phyloP scores from a whole-genome alignment of 441 rosid species.

The Geranium incanum region DNA sequence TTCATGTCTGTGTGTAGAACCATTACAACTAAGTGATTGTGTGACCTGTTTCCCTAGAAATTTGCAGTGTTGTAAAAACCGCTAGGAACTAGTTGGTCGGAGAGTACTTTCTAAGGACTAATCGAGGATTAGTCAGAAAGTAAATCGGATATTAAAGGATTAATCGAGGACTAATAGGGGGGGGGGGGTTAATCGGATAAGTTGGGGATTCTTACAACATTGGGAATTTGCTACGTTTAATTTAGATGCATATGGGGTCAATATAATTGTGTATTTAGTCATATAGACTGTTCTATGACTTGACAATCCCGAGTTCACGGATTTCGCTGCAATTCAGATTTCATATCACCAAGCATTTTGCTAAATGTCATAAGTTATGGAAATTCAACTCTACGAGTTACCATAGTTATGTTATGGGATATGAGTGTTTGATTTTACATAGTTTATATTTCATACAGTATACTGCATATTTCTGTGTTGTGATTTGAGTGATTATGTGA shows the following conservation, averaged over 20 bases:
- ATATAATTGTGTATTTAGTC: not conserved
- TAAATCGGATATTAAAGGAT: no score
- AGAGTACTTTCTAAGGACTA: no score
- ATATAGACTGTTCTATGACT: not conserved
- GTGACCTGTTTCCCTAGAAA: not conserved
- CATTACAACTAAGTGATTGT: not conserved
- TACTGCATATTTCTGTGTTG: not conserved
- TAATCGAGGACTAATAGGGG: no score
- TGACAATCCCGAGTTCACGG: no score
- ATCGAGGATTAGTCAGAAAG: no score
- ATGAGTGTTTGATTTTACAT: not conserved
- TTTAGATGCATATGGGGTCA: not conserved
- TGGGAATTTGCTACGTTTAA: not conserved
- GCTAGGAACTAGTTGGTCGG: no score
- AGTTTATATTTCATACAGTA: not conserved
- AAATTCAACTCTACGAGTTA: not conserved
- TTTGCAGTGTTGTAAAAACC: not conserved
- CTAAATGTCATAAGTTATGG: not conserved
- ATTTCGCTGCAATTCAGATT: no score
- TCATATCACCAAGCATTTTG: not conserved
- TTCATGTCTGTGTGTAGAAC: not conserved
- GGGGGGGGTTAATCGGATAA: no score
- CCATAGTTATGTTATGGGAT: not conserved
- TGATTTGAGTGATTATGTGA: not conserved
- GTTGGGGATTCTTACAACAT: not conserved